Evolutionary conservation across 1,284 basidiomycete species (phyloP).

Genomic region (Rhizoctonia solani): DNA sequence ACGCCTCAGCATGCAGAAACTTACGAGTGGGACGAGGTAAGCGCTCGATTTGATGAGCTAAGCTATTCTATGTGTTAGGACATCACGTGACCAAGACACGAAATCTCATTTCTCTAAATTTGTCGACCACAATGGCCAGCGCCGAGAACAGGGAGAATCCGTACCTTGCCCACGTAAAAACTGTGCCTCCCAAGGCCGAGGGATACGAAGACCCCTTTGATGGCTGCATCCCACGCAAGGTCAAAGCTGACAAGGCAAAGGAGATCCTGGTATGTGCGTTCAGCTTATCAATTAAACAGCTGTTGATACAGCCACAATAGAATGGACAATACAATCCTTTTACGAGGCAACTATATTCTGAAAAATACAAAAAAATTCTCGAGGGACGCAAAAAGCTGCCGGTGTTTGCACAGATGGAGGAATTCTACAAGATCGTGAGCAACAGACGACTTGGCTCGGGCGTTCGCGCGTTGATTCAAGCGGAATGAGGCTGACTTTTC

Average conservation of each 20-base stretch:
- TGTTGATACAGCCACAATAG: conserved; percentile 50
- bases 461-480: conserved; percentile 39
- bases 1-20: conserved; percentile 10
- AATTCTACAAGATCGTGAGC: conserved; percentile 82
- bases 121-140: conserved; percentile 14
- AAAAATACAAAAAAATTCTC: conserved; percentile 86
- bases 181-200: background rate
- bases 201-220: conserved; percentile 58
- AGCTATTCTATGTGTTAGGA: background rate
- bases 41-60: background rate
- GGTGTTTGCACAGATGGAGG: conserved; percentile 91
- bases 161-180: background rate
- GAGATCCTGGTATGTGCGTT: conserved; percentile 64
- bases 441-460: conserved; percentile 16
- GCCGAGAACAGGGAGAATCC: conserved; percentile 14
- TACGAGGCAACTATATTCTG: conserved; percentile 75
- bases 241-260: conserved; percentile 73
- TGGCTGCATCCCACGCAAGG: conserved; percentile 78
- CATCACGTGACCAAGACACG: background rate
- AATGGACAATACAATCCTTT: conserved; percentile 89
- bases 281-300: background rate
- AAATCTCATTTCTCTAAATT: conserved; percentile 4
- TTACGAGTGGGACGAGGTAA: background rate
- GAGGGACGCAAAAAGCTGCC: conserved; percentile 85
- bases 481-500: conserved; percentile 41